Evolutionary conservation across 768 basidiomycete species (phyloP), one percentile per base, ranked within the genome.

Genomic region (Lyophyllum decastes): DNA sequence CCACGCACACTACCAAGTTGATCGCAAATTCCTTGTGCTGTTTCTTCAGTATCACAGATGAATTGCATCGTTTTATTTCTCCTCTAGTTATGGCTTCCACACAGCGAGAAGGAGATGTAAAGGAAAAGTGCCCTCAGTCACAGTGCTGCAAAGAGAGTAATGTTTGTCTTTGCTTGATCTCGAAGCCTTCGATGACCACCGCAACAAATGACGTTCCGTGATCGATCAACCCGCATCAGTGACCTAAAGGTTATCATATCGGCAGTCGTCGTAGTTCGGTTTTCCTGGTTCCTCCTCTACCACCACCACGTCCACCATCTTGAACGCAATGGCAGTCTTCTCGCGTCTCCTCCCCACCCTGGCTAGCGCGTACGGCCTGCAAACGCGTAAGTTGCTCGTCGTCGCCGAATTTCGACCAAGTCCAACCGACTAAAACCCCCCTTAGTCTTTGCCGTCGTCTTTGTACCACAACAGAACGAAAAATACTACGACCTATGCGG

Each of bases 401-500:
- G 59, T 43, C 34, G 9, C 9, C 52, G 30, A n/a, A n/a, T n/a
- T n/a, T n/a, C n/a, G n/a, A n/a, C n/a, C 30, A 11, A 5, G 11
- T 33, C 5, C 30, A 17, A 33, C 25, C 47, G 50, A 9, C 33
- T 55, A 50, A 57, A 54, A 55, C 41, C 17, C 47, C 22, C 49
- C 34, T 5, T 55, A 84, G 82, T 77, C 5, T 79, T 83, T 50
- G 89, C 87, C 0, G 54, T 78, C 4, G 71, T 88, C 19, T 88
- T 87, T 57, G 84, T 90, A 4, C 90, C 89, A 2, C 80, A 78
- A 57, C 77, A 84, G 40, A 82, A 82, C 50, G 88, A 90, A 48
- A 85, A 72, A 61, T 89, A 76, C 65, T 92, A 83, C 61, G 89
- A 92, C 66, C 70, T 90, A 1, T 77, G 82, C 25, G 90, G 89